Base-by-base conservation (phyloP, 257 asterid species). In the Penstemon eatonii region DNA sequence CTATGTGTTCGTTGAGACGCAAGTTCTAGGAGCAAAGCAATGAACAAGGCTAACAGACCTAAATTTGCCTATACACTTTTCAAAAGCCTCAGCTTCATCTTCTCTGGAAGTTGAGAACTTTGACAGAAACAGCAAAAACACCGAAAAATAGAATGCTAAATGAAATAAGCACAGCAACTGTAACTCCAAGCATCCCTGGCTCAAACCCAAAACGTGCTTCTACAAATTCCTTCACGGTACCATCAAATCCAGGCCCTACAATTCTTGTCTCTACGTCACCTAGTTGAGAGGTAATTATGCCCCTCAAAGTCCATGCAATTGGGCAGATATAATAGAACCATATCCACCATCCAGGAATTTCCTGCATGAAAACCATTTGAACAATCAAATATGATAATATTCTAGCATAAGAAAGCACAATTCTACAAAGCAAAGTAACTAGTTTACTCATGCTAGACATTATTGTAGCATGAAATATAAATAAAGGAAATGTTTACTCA, bases 251-350 rank as follows among this genome's bases (percentile, higher is more conserved):
- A 4, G 84, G 89, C n/a, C 86, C 96, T 4, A 13, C 64, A 15
- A 85, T 75, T 3, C 4, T 53, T 3, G 90, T 81, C 71, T 87
- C 87, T 0, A 91, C 90, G 33, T 87, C 96, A 0, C 97, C 95
- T 10, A 91, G 90, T 71, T 89, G 97, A 42, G 97, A 91, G 55
- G 81, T 81, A 46, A 89, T 85, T 33, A 89, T 85, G 55, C 97
- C 97, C 15, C 95, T 80, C 65, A 91, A 69, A 4, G 85, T 83
- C 97, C 97, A 91, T 2, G 93, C 82, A 55, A 85, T 57, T 7
- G 97, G 97, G 75, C 89, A 85, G 59, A 91, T 83, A 66, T 91
- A 87, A 74, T 91, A 89, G 83, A 82, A 91, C 97, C 97, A 91
- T 77, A 89, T 60, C 97, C 97, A 91, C 96, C 96, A 91, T 54